phyloP scores from a whole-genome alignment of 1,284 basidiomycete species.

The Termitomyces sp. region DNA sequence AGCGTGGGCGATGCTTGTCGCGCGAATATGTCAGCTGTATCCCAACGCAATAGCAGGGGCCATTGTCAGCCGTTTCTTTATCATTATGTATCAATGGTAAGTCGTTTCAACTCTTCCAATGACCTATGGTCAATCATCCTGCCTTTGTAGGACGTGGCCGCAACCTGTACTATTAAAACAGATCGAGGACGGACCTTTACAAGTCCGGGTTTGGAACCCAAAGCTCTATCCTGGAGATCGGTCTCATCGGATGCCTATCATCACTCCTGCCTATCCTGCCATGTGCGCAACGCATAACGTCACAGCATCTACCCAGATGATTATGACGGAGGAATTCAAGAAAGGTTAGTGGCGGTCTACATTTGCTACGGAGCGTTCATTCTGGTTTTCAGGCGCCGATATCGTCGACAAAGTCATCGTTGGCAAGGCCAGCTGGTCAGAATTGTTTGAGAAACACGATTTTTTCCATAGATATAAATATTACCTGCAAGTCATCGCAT shows the following conservation, averaged over 20 bases:
- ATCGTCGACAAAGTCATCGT: constrained; percentile 91
- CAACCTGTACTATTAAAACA: constrained; percentile 94
- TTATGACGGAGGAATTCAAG: constrained; percentile 96
- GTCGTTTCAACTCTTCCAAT: neutral
- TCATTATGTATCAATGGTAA: constrained; percentile 95
- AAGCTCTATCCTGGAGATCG: constrained; percentile 93
- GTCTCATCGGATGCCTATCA: constrained; percentile 98
- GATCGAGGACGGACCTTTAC: constrained; percentile 92
- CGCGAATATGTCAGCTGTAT: constrained; percentile 97
- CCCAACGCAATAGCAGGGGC: constrained; percentile 92
- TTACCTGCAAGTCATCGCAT: constrained; percentile 97
- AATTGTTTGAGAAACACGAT: constrained; percentile 90
- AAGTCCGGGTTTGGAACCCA: constrained; percentile 97
- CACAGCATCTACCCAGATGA: constrained; percentile 90
- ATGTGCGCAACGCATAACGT: constrained; percentile 99
- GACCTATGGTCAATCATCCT: constrained; percentile 5
- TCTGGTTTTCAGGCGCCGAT: constrained; percentile 61
- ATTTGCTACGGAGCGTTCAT: constrained; percentile 6
- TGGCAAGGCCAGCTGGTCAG: constrained; percentile 83
- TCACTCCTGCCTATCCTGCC: constrained; percentile 98
- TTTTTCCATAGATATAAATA: constrained; percentile 98
- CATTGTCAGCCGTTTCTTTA: constrained; percentile 95
- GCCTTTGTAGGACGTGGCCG: constrained; percentile 82
- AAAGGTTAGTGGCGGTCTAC: constrained; percentile 51
- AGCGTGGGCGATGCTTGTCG: constrained; percentile 97